Conservation (phyloP, 768 basidiomycete species). For the Pisolithus orientalis region DNA sequence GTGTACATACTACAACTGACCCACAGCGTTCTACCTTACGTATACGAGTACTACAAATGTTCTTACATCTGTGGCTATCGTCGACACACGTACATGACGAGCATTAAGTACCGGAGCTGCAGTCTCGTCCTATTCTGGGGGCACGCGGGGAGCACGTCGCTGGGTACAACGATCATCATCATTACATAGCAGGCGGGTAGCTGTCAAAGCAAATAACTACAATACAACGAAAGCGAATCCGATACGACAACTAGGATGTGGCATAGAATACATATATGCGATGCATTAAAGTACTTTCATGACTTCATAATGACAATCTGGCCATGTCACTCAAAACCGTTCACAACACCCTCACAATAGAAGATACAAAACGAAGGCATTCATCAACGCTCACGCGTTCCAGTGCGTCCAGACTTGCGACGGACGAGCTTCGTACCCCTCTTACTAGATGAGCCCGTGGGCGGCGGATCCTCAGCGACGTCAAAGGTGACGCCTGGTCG, state of each 20-base stretch:
- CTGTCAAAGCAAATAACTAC: constrained; percentile 5
- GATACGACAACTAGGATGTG: constrained; percentile 7
- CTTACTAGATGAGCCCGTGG: constrained; percentile 14
- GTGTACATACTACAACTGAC: too few species aligned
- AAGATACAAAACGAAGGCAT: not conserved
- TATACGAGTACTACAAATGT: too few species aligned
- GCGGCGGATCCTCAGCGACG: constrained; percentile 45
- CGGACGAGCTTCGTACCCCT: constrained; percentile 24
- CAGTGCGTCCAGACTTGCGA: constrained; percentile 23
- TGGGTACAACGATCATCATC: not conserved
- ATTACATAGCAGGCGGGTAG: constrained; percentile 14
- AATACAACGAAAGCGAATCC: constrained; percentile 20
- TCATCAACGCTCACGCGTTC: constrained; percentile 17
- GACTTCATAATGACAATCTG: not conserved
- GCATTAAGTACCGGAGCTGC: too few species aligned
- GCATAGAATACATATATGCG: constrained; percentile 23
- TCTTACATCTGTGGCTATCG: too few species aligned
- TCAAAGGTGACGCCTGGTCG: constrained; percentile 67
- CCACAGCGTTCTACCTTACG: too few species aligned
- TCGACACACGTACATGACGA: too few species aligned
- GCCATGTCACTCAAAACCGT: not conserved
- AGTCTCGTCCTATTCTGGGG: too few species aligned
- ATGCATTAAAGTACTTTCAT: constrained; percentile 17
- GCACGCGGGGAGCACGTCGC: too few species aligned
- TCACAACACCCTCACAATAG: not conserved